These are phyloP conservation scores for Globisporangium orthogonon DNA, from an alignment of 352 stramenopile species.

Conservation along the genomic window DNA sequence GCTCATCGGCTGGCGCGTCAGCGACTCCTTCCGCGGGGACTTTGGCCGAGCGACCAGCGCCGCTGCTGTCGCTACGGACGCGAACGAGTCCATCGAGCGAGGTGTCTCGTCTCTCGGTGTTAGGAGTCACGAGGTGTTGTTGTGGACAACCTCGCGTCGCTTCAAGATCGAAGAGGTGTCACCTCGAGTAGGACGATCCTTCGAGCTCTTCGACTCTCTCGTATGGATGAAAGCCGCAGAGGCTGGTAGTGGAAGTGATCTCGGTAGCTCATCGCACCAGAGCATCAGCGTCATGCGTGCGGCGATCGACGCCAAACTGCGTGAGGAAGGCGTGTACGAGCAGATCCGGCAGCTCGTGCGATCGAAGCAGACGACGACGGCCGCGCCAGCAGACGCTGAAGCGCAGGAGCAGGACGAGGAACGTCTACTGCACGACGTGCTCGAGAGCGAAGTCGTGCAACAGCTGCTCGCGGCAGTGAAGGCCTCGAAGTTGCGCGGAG, in stretches of 20 bases:
- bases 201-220: no score
- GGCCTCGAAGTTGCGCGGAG: constrained; percentile 14
- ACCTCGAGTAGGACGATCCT: no score
- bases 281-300: constrained; percentile 47
- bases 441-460: constrained; percentile 74
- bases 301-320: constrained; percentile 67
- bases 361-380: constrained; percentile 12
- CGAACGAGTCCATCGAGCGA: constrained; percentile 11
- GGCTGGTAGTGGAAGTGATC: background rate
- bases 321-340: constrained; percentile 68
- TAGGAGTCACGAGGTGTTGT: no score
- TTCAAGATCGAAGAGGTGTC: no score
- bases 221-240: no score
- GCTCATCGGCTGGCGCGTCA: background rate
- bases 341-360: constrained; percentile 61
- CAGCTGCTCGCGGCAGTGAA: constrained; percentile 47
- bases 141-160: no score
- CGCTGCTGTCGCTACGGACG: constrained; percentile 7
- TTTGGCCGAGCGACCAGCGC: constrained; percentile 4
- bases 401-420: constrained; percentile 17
- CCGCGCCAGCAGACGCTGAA: background rate
- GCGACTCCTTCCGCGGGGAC: background rate
- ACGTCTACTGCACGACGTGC: constrained; percentile 43
- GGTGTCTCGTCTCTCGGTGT: no score
- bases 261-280: background rate